phyloP scores from a whole-genome alignment of 1,139 yeast genomes.

The Yamadazyma atmosphaerica region DNA sequence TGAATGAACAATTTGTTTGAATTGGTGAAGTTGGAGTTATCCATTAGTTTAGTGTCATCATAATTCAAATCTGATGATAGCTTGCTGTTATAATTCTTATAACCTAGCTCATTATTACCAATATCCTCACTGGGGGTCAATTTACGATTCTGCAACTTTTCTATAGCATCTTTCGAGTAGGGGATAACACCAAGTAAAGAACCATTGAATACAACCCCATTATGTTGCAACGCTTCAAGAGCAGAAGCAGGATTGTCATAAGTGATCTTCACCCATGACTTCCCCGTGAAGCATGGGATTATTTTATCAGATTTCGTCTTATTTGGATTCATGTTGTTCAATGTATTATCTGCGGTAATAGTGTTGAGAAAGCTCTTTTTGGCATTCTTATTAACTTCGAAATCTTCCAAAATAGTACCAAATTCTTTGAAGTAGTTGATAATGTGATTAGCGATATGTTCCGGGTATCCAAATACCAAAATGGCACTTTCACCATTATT shows the following conservation, averaged over 20 bases:
- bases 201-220: constrained; percentile 72
- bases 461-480: constrained; percentile 87
- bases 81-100: constrained; percentile 6
- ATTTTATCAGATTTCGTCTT: constrained; percentile 12
- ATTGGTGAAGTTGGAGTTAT: constrained; percentile 2
- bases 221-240: constrained; percentile 78
- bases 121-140: constrained; percentile 56
- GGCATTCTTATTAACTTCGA: constrained; percentile 39
- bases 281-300: constrained; percentile 78
- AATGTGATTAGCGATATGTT: constrained; percentile 64
- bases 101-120: constrained; percentile 40
- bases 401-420: constrained; percentile 79
- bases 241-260: constrained; percentile 78
- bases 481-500: constrained; percentile 59
- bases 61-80: constrained; percentile 9
- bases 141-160: constrained; percentile 59
- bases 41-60: constrained; percentile 8
- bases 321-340: constrained; percentile 12
- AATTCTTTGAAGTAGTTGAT: constrained; percentile 76
- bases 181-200: constrained; percentile 77
- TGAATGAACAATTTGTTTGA: constrained; percentile 36
- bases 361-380: constrained; percentile 2
- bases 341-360: constrained; percentile 9
- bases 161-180: constrained; percentile 59
- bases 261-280: constrained; percentile 86